A percentile compares a stretch with the other conserved stretches of the same genome.
phyloP scores from a whole-genome alignment of 2,329 filamentous ascomycete species.

The Aspergillus sp. region DNA sequence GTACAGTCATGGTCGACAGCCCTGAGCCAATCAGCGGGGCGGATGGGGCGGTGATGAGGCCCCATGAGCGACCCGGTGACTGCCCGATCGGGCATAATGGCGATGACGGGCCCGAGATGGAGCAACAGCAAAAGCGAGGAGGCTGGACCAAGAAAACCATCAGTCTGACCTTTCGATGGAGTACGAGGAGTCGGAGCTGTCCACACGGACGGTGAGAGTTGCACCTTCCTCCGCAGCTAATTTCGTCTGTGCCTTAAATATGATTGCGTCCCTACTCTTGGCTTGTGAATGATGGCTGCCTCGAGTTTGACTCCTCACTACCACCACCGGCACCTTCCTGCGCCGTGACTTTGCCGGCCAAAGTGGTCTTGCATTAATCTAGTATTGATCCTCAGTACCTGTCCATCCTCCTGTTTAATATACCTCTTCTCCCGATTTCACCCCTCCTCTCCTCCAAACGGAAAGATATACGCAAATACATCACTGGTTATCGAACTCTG shows the following conservation, averaged over 20 bases:
- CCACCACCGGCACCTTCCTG: conserved; percentile 12
- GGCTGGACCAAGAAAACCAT: conserved; percentile 20
- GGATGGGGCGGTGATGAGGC: no score
- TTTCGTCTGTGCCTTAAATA: conserved; percentile 11
- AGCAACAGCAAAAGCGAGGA: conserved; percentile 14
- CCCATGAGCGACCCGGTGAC: neutral
- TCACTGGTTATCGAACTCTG: neutral
- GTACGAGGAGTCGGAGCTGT: no score
- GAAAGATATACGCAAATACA: neutral
- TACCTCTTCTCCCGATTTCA: neutral
- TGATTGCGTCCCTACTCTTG: neutral
- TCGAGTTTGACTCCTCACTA: neutral
- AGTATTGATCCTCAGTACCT: neutral
- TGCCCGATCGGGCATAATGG: conserved; percentile 12
- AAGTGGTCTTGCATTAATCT: neutral
- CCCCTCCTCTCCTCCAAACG: neutral
- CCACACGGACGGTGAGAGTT: no score
- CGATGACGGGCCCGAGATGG: conserved; percentile 1
- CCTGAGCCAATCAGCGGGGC: neutral
- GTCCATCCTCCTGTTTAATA: neutral
- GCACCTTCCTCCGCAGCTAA: neutral
- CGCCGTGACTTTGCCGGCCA: neutral
- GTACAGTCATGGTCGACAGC: neutral
- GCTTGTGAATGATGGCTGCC: neutral
- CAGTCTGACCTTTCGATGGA: neutral